phyloP scores from a whole-genome alignment of 208 protist species.

The Trypanosoma cruzi region DNA sequence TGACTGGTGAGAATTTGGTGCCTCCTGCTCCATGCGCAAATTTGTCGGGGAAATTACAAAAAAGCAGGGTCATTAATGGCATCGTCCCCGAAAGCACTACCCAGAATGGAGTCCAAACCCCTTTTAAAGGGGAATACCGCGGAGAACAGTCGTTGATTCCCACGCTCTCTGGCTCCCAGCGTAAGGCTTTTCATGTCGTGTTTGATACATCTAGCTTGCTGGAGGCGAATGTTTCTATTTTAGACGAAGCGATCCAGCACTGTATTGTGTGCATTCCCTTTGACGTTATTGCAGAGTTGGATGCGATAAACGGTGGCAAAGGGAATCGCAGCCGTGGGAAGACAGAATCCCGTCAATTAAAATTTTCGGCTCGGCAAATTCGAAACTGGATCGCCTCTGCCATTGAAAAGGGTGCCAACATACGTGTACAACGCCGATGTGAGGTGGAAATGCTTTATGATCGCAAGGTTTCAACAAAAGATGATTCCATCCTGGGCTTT shows the following conservation, averaged over 20 bases:
- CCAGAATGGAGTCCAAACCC: background rate
- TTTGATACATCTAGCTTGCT: constrained; percentile 82
- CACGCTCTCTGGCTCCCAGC: background rate
- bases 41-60: background rate
- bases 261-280: constrained; percentile 68
- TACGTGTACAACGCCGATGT: constrained; percentile 62
- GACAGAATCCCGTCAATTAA: constrained; percentile 25
- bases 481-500: constrained; percentile 85
- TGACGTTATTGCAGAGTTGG: constrained; percentile 75
- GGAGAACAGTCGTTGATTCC: background rate
- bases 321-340: constrained; percentile 6
- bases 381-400: constrained; percentile 63
- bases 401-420: constrained; percentile 15
- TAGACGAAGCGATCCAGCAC: constrained; percentile 59
- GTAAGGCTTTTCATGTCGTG: constrained; percentile 37
- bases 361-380: constrained; percentile 32
- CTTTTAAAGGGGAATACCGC: background rate
- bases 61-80: background rate
- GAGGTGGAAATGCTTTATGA: constrained; percentile 72
- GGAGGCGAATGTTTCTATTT: constrained; percentile 38
- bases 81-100: background rate
- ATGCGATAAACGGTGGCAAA: constrained; percentile 58
- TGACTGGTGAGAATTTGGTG: background rate
- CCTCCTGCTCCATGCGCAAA: background rate
- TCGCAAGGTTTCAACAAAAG: constrained; percentile 45